Evolutionary conservation across 78 protist species (phyloP), one percentile per base, ranked within the genome.

Genomic region (Blattamonas nauphoetae): DNA sequence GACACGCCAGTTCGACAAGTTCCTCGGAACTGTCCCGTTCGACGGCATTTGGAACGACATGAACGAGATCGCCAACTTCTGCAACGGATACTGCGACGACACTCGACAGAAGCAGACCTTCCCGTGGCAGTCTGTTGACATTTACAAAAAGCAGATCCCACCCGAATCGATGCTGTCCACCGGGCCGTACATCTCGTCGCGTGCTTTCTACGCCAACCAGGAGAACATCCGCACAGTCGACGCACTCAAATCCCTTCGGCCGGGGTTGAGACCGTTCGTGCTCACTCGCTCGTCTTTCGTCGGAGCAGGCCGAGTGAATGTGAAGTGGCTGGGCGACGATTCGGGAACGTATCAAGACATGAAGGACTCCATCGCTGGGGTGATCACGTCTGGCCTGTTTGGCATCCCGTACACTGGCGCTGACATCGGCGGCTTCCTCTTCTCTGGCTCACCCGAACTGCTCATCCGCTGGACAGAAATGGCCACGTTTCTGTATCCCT

Each of bases 221-320:
- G n/a, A n/a, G n/a, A n/a, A n/a, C n/a, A n/a, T n/a, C n/a, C n/a
- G n/a, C n/a, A n/a, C n/a, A n/a, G n/a, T n/a, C n/a, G n/a, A n/a
- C n/a, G n/a, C n/a, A n/a, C n/a, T n/a, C n/a, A n/a, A n/a, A n/a
- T n/a, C n/a, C n/a, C n/a, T n/a, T n/a, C n/a, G n/a, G n/a, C n/a
- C n/a, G n/a, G n/a, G n/a, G n/a, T n/a, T n/a, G n/a, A n/a, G 88
- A 55, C 88, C 88, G 46, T 86, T 86, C 38, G 85, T 86, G 55
- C 3, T 86, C 34, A 86, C 88, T 11, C 1, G 88, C 2, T 64
- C 86, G 71, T 88, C 80, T 38, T 88, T 84, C 33, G 90, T 44
- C 32, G 90, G 90, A 3, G 34, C 86, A 2, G 2, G 71, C 38
- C 71, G 71, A 21, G 21, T 21, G 71, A 85, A 41, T 2, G 85